phyloP scores from a whole-genome alignment of 257 asterid genomes.

The Solanum peruvianum region DNA sequence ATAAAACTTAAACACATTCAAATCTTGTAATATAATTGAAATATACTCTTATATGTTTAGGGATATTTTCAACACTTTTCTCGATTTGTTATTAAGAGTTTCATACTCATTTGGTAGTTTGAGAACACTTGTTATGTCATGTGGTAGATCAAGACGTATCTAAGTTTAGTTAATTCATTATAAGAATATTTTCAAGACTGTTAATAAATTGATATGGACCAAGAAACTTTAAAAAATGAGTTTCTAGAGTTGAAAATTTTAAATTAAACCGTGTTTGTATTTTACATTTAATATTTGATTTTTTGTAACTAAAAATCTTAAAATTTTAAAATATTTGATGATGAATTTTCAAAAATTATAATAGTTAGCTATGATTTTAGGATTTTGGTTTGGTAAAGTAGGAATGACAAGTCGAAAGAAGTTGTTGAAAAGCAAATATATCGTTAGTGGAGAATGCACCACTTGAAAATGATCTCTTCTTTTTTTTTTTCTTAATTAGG shows the following conservation, averaged over 20 bases:
- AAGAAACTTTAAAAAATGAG: background rate
- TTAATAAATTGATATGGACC: too few species aligned
- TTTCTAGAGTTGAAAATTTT: too few species aligned
- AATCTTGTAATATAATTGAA: background rate
- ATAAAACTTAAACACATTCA: too few species aligned
- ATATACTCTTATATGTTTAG: too few species aligned
- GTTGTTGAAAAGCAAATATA: background rate
- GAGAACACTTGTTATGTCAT: too few species aligned
- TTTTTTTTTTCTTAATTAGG: background rate
- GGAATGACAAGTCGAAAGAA: background rate
- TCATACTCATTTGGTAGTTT: background rate
- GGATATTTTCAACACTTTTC: too few species aligned
- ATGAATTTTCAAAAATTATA: background rate
- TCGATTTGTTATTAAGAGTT: background rate
- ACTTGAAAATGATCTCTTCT: background rate
- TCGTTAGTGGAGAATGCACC: background rate
- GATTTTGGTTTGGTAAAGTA: background rate
- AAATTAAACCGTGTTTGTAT: too few species aligned
- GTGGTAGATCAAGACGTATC: too few species aligned
- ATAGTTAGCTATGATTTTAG: too few species aligned
- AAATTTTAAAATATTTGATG: background rate
- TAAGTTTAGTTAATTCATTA: too few species aligned
- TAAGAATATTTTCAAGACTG: fast-evolving
- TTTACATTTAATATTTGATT: background rate
- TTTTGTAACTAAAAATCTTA: background rate